Conservation (phyloP, 768 basidiomycete species). For the Coprinopsis cinerea region DNA sequence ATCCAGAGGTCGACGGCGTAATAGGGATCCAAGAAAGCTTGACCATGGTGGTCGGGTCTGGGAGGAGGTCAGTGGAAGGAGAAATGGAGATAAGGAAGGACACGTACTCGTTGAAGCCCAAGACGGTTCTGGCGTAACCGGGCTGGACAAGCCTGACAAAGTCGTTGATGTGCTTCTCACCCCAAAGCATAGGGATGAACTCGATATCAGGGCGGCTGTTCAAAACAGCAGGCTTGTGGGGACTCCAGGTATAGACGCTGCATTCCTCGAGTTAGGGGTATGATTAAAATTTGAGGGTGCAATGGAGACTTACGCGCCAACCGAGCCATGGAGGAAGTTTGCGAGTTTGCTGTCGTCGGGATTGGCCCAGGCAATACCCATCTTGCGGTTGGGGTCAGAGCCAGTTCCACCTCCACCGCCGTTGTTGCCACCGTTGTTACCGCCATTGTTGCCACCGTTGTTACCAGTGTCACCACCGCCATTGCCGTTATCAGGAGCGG, state of each 20-base stretch:
- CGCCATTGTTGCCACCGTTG: conserved; percentile 14
- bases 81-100: conserved; percentile 1
- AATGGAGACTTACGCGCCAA: conserved; percentile 32
- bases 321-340: conserved; percentile 42
- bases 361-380: conserved; percentile 65
- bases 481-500: conserved; percentile 11
- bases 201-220: conserved; percentile 39
- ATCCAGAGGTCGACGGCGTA: conserved; percentile 53
- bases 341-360: conserved; percentile 42
- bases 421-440: conserved; percentile 1
- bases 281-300: neutral
- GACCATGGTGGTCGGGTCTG: conserved; percentile 63
- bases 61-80: neutral
- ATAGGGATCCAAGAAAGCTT: conserved; percentile 54
- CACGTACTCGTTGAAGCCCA: conserved; percentile 75
- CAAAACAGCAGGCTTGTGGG: conserved; percentile 33
- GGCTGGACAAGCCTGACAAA: conserved; percentile 42
- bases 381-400: conserved; percentile 31
- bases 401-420: conserved; percentile 4
- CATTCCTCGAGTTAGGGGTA: neutral
- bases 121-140: conserved; percentile 44
- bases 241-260: conserved; percentile 66
- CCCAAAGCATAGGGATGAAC: conserved; percentile 70
- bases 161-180: conserved; percentile 39
- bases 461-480: conserved; percentile 15